Evolutionary conservation across 2,329 filamentous ascomycete genomes (phyloP).

Genomic region (Aspergillus phoenicis): DNA sequence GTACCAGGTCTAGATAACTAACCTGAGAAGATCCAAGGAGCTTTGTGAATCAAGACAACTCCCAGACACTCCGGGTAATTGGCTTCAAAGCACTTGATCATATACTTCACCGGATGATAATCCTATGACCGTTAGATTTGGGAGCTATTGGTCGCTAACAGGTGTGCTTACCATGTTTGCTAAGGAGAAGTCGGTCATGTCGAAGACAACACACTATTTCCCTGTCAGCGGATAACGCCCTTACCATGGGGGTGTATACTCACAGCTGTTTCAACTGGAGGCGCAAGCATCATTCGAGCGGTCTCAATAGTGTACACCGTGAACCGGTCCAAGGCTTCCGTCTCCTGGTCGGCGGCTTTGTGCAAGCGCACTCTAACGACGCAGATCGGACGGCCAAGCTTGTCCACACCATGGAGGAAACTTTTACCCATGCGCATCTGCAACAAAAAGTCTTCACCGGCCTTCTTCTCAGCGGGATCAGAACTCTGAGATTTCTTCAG

Average conservation of each 20-base stretch:
- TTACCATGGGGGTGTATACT: conserved; percentile 44
- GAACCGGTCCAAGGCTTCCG: conserved; percentile 79
- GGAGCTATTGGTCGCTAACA: neutral
- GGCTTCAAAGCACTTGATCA: conserved; percentile 99
- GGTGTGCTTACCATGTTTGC: conserved; percentile 76
- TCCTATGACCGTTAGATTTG: conserved; percentile 56
- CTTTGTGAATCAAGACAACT: conserved; percentile 88
- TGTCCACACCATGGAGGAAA: conserved; percentile 86
- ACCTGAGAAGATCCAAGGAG: conserved; percentile 96
- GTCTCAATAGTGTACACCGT: conserved; percentile 96
- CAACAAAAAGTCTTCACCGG: conserved; percentile 74
- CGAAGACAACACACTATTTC: conserved; percentile 81
- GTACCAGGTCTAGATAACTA: conserved; percentile 29
- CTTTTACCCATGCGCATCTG: conserved; percentile 91
- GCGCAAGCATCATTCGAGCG: conserved; percentile 76
- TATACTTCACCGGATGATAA: conserved; percentile 95
- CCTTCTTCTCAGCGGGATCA: conserved; percentile 66
- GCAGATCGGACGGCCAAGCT: conserved; percentile 81
- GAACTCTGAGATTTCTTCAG: conserved; percentile 60
- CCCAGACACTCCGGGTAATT: conserved; percentile 96
- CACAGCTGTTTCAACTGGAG: conserved; percentile 88
- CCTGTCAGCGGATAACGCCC: conserved; percentile 23
- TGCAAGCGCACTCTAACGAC: conserved; percentile 82
- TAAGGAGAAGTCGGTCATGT: conserved; percentile 91
- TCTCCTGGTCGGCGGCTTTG: conserved; percentile 76